Evolutionary conservation across 495 filamentous ascomycete genomes (phyloP), one percentile per base, ranked within the genome.

Genomic region (Amphirosellinia nigrospora): DNA sequence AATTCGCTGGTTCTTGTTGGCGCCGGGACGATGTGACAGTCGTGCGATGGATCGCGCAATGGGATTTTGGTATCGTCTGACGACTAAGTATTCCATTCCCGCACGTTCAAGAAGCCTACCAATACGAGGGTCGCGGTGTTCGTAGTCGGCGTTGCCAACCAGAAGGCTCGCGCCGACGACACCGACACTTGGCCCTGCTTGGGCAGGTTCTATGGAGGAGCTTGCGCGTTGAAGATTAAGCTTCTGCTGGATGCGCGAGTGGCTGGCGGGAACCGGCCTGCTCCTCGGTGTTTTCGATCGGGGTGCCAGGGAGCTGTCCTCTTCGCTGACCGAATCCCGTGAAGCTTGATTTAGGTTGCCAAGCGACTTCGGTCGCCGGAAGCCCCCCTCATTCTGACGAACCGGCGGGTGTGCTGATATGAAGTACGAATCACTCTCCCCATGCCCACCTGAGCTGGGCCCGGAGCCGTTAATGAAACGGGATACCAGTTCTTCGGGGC

Each of bases 231-330:
- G 89, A 1, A 92, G 86, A 80, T 90, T 88, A 15, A 92, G 79
- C 68, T 92, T 92, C 73, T 92, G 90, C 76, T 92, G 90, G 6
- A 88, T 91, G 26, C 90, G 82, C 66, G 87, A 90, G 69, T 86
- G 82, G 36, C 87, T 86, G 0, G 84, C 80, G 5, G 83, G 83
- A 56, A 78, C 72, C 32, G 79, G 72, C 21, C 73, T 72, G 15
- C 71, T 74, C 10, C 70, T 70, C 26, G 74, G 67, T 41, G 73
- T 78, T 70, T 58, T 73, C 19, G 78, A 78, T 28, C 79, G 74
- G 3, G 81, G 79, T 23, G 74, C 77, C 10, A 84, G 68, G 26
- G 78, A 74, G 59, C 79, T 80, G 16, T 82, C 82, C 50, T 81
- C 80, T 26, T 82, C 80, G 39, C 75, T 76, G 30, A 73, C 63